Conservation (phyloP, 202 grass and related monocot species). For the Carex sylvatica region DNA sequence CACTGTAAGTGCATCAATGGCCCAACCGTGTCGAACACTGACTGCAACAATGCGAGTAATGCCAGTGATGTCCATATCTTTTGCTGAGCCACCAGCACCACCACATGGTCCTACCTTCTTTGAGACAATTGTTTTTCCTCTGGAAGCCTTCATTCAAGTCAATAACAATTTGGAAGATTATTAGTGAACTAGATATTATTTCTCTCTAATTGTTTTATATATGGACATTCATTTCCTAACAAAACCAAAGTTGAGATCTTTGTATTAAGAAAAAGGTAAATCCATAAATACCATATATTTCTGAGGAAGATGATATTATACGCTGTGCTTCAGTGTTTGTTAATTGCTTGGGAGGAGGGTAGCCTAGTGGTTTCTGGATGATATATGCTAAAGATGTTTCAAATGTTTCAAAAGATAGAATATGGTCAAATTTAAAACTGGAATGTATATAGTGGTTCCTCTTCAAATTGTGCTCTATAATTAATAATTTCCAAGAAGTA, state of each 20-base stretch:
- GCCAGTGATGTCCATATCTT: slow-evolving; percentile 41
- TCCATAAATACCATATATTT: neutral
- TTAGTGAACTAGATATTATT: neutral
- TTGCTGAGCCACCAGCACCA: slow-evolving; percentile 26
- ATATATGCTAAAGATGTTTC: no score
- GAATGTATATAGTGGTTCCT: no score
- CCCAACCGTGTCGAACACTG: slow-evolving; percentile 32
- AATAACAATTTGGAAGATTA: neutral
- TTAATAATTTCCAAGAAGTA: no score
- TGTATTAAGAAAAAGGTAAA: neutral
- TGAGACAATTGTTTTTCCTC: neutral
- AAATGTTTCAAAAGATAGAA: no score
- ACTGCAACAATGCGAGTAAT: slow-evolving; percentile 40
- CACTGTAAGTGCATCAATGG: slow-evolving; percentile 39
- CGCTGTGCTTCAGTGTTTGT: no score
- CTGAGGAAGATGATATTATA: neutral
- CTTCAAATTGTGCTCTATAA: no score
- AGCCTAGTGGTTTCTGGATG: no score
- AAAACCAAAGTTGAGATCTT: neutral
- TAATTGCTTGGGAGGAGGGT: no score
- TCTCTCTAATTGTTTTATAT: neutral
- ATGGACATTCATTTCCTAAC: neutral
- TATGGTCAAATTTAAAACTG: neutral
- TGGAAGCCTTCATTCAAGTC: neutral
- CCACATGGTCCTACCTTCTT: slow-evolving; percentile 39